Conservation (phyloP, 768 basidiomycete genomes). For the Phylloporus scabripes region DNA sequence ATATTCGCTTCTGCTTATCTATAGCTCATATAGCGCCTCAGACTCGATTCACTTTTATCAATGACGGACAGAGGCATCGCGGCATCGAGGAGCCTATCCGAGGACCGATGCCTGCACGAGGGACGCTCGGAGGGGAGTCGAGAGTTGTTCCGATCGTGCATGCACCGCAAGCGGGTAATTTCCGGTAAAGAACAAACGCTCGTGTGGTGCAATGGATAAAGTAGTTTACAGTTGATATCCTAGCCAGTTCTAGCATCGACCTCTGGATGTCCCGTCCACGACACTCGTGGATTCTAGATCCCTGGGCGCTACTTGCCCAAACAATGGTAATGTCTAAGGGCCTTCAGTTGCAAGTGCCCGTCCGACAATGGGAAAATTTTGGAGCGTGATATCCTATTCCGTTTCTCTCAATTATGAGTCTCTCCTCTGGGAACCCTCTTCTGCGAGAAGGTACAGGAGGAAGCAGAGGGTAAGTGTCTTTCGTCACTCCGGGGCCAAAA, state of each 20-base stretch:
- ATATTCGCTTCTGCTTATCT: neutral
- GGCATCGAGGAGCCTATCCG: constrained; percentile 3
- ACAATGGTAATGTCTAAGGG: neutral
- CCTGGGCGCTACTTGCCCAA: too few species aligned
- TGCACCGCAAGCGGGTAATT: constrained; percentile 1
- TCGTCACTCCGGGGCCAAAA: constrained; percentile 61
- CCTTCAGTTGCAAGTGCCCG: constrained; percentile 4
- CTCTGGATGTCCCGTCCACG: too few species aligned
- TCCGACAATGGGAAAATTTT: constrained; percentile 37
- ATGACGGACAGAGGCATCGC: constrained; percentile 3
- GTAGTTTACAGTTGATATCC: neutral
- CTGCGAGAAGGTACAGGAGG: constrained; percentile 12
- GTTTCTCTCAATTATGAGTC: constrained; percentile 31
- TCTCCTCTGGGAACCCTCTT: constrained; percentile 11
- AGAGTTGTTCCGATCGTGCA: constrained; percentile 24
- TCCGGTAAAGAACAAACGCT: neutral
- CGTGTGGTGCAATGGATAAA: neutral
- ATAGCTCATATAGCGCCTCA: constrained; percentile 3
- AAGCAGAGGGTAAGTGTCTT: constrained; percentile 49
- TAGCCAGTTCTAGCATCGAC: neutral
- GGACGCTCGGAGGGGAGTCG: constrained; percentile 21
- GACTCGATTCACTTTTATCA: constrained; percentile 10
- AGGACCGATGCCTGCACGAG: constrained; percentile 22
- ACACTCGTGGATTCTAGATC: too few species aligned
- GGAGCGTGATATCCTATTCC: constrained; percentile 49